These are phyloP conservation scores for Austroboletus novae-zelandiae DNA, from an alignment of 1,284 basidiomycete genomes.

Conservation along the genomic window DNA sequence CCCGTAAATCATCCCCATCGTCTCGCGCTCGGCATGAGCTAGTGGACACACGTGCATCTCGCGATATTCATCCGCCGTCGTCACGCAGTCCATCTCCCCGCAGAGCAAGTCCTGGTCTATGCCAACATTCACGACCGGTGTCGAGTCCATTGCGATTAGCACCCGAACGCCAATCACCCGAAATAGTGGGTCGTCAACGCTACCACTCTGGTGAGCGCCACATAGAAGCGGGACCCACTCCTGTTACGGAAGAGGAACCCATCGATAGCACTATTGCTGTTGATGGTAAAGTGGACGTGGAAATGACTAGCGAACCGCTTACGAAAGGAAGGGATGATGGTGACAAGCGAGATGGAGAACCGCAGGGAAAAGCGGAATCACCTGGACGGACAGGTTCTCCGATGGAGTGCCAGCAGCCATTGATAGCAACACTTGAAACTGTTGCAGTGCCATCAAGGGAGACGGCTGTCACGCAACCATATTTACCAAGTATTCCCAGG, in stretches of 20 bases:
- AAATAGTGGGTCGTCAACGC: not conserved
- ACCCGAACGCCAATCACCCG: conserved; percentile 3
- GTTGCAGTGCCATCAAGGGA: conserved; percentile 12
- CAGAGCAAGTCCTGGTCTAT: conserved; percentile 15
- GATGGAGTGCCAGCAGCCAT: conserved; percentile 7
- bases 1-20: conserved; percentile 23
- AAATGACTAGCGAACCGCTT: conserved; percentile 4
- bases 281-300: conserved; percentile 8
- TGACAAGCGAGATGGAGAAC: conserved; percentile 14
- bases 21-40: conserved; percentile 18
- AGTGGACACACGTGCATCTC: conserved; percentile 7
- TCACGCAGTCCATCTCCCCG: conserved; percentile 14
- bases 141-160: conserved; percentile 13
- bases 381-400: conserved; percentile 5
- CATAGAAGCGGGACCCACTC: conserved; percentile 2
- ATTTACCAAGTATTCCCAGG: conserved; percentile 29
- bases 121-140: conserved; percentile 1
- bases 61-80: conserved; percentile 9
- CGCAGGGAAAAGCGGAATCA: conserved; percentile 8
- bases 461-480: conserved; percentile 25
- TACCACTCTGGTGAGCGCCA: conserved; percentile 1
- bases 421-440: conserved; percentile 12
- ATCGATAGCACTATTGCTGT: conserved; percentile 1
- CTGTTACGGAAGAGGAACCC: conserved; percentile 4
- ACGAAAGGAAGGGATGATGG: conserved; percentile 16